A percentile compares a stretch with the other conserved stretches of the same genome.
phyloP scores from a whole-genome alignment of 805 yeast species.

The Sungouiozyma intestinalis region DNA sequence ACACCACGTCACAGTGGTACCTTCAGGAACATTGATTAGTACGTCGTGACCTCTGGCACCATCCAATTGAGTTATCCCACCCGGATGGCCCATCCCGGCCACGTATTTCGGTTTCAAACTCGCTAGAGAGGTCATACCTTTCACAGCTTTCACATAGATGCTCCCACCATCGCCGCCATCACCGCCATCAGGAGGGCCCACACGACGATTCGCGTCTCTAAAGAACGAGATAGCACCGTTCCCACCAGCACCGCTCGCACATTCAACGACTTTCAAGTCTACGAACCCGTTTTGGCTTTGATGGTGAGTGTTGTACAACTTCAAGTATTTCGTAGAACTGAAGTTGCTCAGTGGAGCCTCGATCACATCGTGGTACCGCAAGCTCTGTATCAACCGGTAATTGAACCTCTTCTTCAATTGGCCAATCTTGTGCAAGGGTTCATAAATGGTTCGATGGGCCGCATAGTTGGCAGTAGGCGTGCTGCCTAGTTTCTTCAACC shows the following conservation, averaged over 20 bases:
- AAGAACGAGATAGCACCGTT: conserved; percentile 78
- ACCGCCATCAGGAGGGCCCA: conserved; percentile 98
- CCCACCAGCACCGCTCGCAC: conserved; percentile 80
- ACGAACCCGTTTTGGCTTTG: conserved; percentile 32
- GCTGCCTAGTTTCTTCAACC: conserved; percentile 27
- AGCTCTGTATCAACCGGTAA: conserved; percentile 16
- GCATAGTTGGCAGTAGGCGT: neutral
- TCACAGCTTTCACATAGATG: conserved; percentile 71
- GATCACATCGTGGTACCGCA: conserved; percentile 7
- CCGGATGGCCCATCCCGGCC: conserved; percentile 64
- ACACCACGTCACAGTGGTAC: conserved; percentile 79
- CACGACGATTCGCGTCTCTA: conserved; percentile 72
- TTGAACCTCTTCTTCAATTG: conserved; percentile 10
- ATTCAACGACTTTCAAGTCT: conserved; percentile 58
- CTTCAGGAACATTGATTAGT: conserved; percentile 79
- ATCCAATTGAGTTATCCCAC: conserved; percentile 68
- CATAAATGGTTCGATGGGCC: conserved; percentile 1
- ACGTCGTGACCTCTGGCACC: conserved; percentile 80
- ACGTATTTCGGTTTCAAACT: conserved; percentile 53
- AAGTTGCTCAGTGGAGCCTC: conserved; percentile 19
- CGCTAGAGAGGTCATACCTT: conserved; percentile 61
- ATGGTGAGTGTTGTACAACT: conserved; percentile 33
- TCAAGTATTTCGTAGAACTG: conserved; percentile 22
- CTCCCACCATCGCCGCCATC: conserved; percentile 95
- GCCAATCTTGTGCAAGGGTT: neutral